phyloP scores from a whole-genome alignment of 495 filamentous ascomycete species.

The Neurospora discreta region DNA sequence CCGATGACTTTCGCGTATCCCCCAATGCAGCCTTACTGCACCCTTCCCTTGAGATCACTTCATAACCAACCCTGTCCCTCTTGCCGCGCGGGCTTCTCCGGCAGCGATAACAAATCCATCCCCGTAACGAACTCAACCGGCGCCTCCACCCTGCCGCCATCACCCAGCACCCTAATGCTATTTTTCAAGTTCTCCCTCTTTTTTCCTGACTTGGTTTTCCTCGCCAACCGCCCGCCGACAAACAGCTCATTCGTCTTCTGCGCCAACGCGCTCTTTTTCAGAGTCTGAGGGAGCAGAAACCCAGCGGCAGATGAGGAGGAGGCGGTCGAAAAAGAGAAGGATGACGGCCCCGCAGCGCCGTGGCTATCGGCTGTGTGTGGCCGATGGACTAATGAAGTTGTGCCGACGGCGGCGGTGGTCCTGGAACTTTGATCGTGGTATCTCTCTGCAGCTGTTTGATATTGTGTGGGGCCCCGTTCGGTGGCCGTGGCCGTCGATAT shows the following conservation, averaged over 20 bases:
- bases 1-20: too few relatives aligned
- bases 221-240: neutral
- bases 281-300: neutral
- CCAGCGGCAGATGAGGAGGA: neutral
- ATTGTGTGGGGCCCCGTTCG: neutral
- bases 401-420: neutral
- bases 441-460: neutral
- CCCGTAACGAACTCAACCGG: neutral
- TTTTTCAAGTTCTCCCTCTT: conserved; percentile 11
- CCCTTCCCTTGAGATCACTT: neutral
- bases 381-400: neutral
- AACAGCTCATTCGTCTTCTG: neutral
- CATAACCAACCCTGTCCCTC: neutral
- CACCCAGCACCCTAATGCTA: conserved; percentile 2
- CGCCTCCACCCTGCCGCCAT: neutral
- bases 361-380: neutral
- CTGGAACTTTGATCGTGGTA: neutral
- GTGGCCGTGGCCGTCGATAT: neutral
- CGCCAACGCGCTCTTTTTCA: neutral
- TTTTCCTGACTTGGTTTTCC: conserved; percentile 2
- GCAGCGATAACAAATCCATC: neutral
- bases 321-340: neutral
- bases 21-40: too few relatives aligned
- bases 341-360: neutral
- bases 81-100: neutral